A percentile compares a stretch with the other conserved stretches of the same genome.
Evolutionary conservation across 106 monocot species (phyloP).

Genomic region (Allium sativum): DNA sequence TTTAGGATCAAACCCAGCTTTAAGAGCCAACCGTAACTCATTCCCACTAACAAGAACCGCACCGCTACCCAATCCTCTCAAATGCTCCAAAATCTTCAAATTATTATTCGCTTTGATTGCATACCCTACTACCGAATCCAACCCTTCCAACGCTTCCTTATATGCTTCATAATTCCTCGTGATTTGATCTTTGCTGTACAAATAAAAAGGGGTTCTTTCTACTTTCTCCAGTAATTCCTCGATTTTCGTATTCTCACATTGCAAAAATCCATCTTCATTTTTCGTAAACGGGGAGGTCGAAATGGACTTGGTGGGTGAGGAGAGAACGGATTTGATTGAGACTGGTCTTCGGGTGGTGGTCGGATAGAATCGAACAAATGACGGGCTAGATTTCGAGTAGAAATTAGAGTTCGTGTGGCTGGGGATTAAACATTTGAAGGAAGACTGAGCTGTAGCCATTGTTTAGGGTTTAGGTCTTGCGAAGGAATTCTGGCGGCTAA

Average conservation of each 20-base stretch:
- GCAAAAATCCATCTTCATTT: constrained; percentile 48
- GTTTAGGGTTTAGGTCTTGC: not conserved
- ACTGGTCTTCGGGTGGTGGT: not conserved
- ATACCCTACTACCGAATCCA: constrained; percentile 70
- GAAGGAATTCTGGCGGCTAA: no score
- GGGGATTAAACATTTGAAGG: constrained; percentile 1
- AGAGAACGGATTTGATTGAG: constrained; percentile 6
- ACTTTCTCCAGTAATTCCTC: constrained; percentile 54
- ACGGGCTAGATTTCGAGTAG: not conserved
- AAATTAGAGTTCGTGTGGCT: constrained; percentile 1
- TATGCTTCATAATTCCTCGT: constrained; percentile 84
- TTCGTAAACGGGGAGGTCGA: not conserved
- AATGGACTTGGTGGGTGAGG: constrained; percentile 2
- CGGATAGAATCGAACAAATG: not conserved
- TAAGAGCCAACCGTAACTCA: constrained; percentile 72
- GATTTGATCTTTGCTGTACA: constrained; percentile 95
- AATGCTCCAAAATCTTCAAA: constrained; percentile 71
- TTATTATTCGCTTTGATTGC: constrained; percentile 98
- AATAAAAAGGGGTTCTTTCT: constrained; percentile 76
- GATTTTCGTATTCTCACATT: constrained; percentile 57
- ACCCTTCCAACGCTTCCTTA: constrained; percentile 57
- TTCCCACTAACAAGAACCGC: constrained; percentile 94
- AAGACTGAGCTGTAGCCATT: constrained; percentile 3
- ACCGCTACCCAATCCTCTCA: constrained; percentile 61
- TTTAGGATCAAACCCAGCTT: constrained; percentile 77